A percentile compares a stretch with the other conserved stretches of the same genome.
Conservation (phyloP, 1,284 basidiomycete genomes). For the Apiotrichum gracile region DNA sequence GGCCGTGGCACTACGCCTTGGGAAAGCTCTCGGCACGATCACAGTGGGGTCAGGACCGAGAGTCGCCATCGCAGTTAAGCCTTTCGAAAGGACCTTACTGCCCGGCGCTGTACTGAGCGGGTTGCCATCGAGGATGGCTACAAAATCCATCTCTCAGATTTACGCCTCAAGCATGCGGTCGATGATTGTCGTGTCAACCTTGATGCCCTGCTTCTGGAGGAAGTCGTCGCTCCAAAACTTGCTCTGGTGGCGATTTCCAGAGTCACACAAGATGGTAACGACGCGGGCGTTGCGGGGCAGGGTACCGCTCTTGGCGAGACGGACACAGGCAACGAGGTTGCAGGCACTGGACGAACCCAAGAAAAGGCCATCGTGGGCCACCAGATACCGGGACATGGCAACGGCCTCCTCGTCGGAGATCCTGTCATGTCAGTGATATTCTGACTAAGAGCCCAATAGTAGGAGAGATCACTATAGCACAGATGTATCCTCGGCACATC, state of each 20-base stretch:
- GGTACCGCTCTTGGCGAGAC: constrained; percentile 57
- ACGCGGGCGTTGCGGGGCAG: constrained; percentile 60
- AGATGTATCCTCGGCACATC: no score
- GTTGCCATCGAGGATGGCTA: no score
- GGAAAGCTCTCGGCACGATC: no score
- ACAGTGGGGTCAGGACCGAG: no score
- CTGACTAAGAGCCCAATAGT: no score
- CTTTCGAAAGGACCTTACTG: no score
- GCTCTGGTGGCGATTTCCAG: constrained; percentile 76
- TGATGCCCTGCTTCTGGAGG: constrained; percentile 58
- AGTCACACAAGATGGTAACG: constrained; percentile 86
- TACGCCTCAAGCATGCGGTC: constrained; percentile 4
- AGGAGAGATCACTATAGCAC: no score
- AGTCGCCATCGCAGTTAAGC: no score
- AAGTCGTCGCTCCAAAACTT: constrained; percentile 79
- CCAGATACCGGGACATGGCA: constrained; percentile 83
- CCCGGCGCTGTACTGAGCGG: no score
- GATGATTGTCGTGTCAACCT: constrained; percentile 46
- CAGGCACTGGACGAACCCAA: constrained; percentile 94
- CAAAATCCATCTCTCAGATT: no score
- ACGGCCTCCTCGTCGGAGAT: constrained; percentile 86
- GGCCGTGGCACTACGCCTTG: no score
- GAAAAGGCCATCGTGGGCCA: constrained; percentile 84
- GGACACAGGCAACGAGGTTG: constrained; percentile 84
- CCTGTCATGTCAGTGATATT: constrained; percentile 48